phyloP scores from a whole-genome alignment of 345 rosid genomes.

The Physaria fendleri region DNA sequence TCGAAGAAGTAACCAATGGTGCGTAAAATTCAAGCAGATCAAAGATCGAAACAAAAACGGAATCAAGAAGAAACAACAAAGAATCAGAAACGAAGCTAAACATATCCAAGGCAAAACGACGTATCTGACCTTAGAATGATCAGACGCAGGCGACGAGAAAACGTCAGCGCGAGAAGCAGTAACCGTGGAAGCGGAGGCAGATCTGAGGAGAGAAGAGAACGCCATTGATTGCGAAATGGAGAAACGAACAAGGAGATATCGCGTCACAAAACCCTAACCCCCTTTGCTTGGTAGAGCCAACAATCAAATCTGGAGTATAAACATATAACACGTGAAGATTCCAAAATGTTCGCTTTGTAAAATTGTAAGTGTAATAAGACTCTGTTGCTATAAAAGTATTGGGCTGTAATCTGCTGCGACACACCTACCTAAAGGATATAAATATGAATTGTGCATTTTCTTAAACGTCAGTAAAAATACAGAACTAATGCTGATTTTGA shows the following conservation, averaged over 20 bases:
- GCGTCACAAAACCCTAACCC: constrained; percentile 24
- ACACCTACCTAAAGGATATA: background rate
- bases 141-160: constrained; percentile 33
- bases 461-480: background rate
- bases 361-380: too few relatives aligned
- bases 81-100: background rate
- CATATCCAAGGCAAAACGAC: background rate
- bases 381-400: constrained; percentile 19
- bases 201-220: constrained; percentile 60
- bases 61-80: constrained; percentile 5
- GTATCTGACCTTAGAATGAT: constrained; percentile 51
- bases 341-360: constrained; percentile 23
- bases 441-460: background rate
- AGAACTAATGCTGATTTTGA: background rate
- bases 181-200: constrained; percentile 39
- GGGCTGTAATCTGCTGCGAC: constrained; percentile 16
- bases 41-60: background rate
- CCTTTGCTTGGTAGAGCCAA: constrained; percentile 25
- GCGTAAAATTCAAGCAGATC: constrained; percentile 3
- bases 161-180: constrained; percentile 32
- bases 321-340: constrained; percentile 27
- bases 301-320: constrained; percentile 4
- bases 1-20: background rate
- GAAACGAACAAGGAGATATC: constrained; percentile 14
- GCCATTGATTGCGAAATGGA: constrained; percentile 45